Evolutionary conservation across 805 yeast genomes (phyloP).

Genomic region (Wickerhamiella dianesei): DNA sequence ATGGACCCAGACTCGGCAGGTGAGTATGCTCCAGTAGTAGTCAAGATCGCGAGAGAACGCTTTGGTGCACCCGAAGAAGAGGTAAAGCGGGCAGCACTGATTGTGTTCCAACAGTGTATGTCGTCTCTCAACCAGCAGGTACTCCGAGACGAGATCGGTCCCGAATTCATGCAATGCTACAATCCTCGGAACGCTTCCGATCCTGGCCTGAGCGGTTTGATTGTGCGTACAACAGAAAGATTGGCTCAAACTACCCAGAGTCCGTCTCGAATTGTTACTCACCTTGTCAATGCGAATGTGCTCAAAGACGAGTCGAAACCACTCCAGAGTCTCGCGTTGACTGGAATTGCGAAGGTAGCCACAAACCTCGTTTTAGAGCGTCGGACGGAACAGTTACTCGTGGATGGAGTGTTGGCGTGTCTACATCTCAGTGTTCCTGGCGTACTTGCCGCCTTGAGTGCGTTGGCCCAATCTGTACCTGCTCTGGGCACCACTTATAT

Average conservation of each 20-base stretch:
- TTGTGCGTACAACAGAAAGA: slow-evolving; percentile 57
- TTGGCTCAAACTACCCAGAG: slow-evolving; percentile 56
- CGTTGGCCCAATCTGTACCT: slow-evolving; percentile 34
- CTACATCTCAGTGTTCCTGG: background rate
- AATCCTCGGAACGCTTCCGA: slow-evolving; percentile 2
- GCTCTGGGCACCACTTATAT: slow-evolving; percentile 16
- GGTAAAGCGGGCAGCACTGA: slow-evolving; percentile 60
- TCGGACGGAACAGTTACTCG: slow-evolving; percentile 45
- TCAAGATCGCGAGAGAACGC: slow-evolving; percentile 55
- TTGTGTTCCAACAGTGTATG: slow-evolving; percentile 55
- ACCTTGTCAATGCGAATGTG: slow-evolving; percentile 33
- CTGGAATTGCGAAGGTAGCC: slow-evolving; percentile 32
- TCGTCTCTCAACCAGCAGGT: slow-evolving; percentile 38
- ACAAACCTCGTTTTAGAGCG: slow-evolving; percentile 43
- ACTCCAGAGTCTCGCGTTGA: slow-evolving; percentile 65
- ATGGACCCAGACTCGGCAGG: slow-evolving; percentile 76
- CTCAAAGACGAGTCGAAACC: slow-evolving; percentile 77
- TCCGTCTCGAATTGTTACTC: slow-evolving; percentile 42
- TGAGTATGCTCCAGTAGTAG: slow-evolving; percentile 62
- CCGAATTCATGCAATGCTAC: slow-evolving; percentile 35
- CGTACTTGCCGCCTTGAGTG: background rate
- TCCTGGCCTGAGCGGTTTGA: slow-evolving; percentile 33
- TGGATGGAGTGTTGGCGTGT: slow-evolving; percentile 55
- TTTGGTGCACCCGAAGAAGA: slow-evolving; percentile 77
- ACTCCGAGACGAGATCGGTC: slow-evolving; percentile 36